Evolutionary conservation across 805 yeast genomes (phyloP).

Genomic region (Nakazawaea sp.): DNA sequence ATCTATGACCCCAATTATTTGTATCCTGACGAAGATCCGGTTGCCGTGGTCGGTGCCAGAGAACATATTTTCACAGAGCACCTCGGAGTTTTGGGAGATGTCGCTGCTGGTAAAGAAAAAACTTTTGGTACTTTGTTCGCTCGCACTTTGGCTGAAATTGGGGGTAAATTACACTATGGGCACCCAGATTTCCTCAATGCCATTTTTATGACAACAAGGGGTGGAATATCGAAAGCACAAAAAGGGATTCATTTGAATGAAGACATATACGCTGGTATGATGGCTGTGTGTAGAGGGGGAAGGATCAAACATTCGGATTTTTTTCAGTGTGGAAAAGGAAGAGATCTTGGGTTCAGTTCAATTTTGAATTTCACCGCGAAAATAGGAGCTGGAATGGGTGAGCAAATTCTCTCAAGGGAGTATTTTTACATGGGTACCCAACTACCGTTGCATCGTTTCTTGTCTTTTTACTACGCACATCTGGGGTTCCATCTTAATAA

Average conservation of each 20-base stretch:
- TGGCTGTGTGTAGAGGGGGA: conserved; percentile 83
- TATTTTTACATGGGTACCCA: conserved; percentile 87
- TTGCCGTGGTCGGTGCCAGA: conserved; percentile 92
- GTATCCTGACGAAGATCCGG: conserved; percentile 40
- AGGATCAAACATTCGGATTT: conserved; percentile 92
- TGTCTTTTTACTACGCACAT: conserved; percentile 93
- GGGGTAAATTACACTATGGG: conserved; percentile 92
- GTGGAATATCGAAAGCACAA: conserved; percentile 94
- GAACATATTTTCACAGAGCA: conserved; percentile 93
- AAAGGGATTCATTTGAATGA: conserved; percentile 89
- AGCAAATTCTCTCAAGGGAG: conserved; percentile 86
- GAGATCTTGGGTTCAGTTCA: conserved; percentile 91
- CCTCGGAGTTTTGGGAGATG: conserved; percentile 88
- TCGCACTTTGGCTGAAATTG: conserved; percentile 86
- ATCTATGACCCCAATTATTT: conserved; percentile 52
- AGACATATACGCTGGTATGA: conserved; percentile 96
- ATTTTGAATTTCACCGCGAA: conserved; percentile 90
- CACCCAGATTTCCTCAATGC: conserved; percentile 94
- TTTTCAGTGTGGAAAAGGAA: conserved; percentile 94
- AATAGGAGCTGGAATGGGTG: conserved; percentile 99
- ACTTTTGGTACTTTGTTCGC: conserved; percentile 96
- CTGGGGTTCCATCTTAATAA: conserved; percentile 95
- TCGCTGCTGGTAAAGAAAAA: conserved; percentile 96
- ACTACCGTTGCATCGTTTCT: conserved; percentile 80
- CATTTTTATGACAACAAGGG: conserved; percentile 89